Conservation (phyloP, 2,329 filamentous ascomycete genomes). For the Dactylellina haptotyla region DNA sequence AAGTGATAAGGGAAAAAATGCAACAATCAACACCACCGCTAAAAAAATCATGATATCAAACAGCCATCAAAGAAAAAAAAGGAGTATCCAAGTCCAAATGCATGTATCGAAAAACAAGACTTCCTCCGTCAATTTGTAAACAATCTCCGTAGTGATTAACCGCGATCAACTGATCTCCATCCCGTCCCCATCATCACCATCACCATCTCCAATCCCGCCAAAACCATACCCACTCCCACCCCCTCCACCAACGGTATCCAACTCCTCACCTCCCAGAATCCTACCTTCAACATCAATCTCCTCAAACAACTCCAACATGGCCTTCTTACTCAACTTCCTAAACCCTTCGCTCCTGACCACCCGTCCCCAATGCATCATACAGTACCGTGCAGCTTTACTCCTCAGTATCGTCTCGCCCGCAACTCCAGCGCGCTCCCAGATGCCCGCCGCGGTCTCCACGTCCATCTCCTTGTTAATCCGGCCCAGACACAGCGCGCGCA, state of each 20-base stretch:
- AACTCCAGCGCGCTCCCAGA: conserved; percentile 92
- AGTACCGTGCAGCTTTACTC: conserved; percentile 85
- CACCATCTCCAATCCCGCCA: not conserved
- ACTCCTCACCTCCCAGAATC: conserved; percentile 85
- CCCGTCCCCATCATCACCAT: conserved; percentile 33
- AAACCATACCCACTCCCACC: conserved; percentile 60
- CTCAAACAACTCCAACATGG: conserved; percentile 89
- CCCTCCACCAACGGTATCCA: conserved; percentile 70
- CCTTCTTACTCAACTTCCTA: conserved; percentile 77
- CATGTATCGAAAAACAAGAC: not conserved
- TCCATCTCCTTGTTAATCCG: conserved; percentile 89
- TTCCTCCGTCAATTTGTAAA: not conserved
- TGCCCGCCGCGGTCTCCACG: conserved; percentile 91
- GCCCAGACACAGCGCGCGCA: conserved; percentile 90
- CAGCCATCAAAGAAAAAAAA: not conserved
- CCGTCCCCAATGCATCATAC: conserved; percentile 92
- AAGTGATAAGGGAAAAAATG: conserved; percentile 23
- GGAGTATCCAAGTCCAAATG: not conserved
- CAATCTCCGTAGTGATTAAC: not conserved
- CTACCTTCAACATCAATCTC: conserved; percentile 94
- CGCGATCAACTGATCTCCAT: conserved; percentile 44
- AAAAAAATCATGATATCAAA: not conserved
- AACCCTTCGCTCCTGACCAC: conserved; percentile 91
- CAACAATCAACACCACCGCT: conserved; percentile 44
- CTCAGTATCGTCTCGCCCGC: conserved; percentile 94